Percentiles rank a stretch among this genome's conserved stretches.
phyloP scores from a whole-genome alignment of 2,329 filamentous ascomycete species.

The Epichloe typhina region DNA sequence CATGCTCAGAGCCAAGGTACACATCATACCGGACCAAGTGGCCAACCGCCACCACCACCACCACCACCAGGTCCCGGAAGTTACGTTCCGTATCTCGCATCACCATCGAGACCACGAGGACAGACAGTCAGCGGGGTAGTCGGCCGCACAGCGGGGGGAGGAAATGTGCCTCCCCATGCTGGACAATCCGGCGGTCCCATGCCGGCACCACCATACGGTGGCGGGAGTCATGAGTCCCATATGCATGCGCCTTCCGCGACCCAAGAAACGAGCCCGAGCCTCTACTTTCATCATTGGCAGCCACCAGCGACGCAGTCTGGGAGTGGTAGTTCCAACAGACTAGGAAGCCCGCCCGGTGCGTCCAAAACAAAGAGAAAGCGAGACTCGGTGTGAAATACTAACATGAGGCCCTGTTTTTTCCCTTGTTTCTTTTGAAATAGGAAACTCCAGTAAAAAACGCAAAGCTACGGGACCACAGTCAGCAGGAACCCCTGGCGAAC shows the following conservation, averaged over 20 bases:
- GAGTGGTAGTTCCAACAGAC: conserved; percentile 47
- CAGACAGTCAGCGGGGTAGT: conserved; percentile 32
- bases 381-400: conserved; percentile 26
- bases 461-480: conserved; percentile 46
- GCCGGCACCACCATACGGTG: conserved; percentile 23
- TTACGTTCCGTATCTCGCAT: conserved; percentile 34
- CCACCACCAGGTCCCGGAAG: conserved; percentile 24
- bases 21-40: conserved; percentile 24
- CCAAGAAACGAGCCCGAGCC: conserved; percentile 57
- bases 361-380: conserved; percentile 39
- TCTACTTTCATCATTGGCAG: conserved; percentile 91
- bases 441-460: conserved; percentile 67
- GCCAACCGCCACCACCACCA: conserved; percentile 5
- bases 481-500: conserved; percentile 16
- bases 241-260: conserved; percentile 41
- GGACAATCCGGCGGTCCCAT: not conserved
- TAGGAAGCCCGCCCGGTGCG: conserved; percentile 64
- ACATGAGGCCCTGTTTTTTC: conserved; percentile 19
- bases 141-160: conserved; percentile 28
- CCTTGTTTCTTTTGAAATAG: conserved; percentile 21
- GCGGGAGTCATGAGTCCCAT: conserved; percentile 27
- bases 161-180: conserved; percentile 25
- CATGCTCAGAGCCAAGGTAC: conserved; percentile 27
- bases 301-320: conserved; percentile 54
- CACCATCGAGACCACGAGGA: conserved; percentile 35